Evolutionary conservation across 345 rosid genomes (phyloP).

Genomic region (Euphorbia peplus): DNA sequence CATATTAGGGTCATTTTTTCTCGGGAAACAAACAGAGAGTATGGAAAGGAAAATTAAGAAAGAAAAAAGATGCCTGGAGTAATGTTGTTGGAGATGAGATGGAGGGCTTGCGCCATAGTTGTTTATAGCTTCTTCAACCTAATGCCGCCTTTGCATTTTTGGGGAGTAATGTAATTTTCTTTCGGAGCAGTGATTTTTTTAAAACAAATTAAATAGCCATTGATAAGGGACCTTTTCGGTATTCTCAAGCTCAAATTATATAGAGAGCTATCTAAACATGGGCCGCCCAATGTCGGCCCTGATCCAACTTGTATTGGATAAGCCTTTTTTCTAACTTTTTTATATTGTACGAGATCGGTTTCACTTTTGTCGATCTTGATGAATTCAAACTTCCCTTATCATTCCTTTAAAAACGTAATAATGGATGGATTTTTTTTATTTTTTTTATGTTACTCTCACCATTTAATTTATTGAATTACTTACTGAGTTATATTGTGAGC

Average conservation of each 20-base stretch:
- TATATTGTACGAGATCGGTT: too few species aligned
- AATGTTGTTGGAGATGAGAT: constrained; percentile 25
- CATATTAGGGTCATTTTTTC: background rate
- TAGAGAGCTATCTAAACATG: too few species aligned
- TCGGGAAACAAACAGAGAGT: background rate
- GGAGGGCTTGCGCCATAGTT: constrained; percentile 32
- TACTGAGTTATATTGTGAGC: too few species aligned
- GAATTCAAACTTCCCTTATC: too few species aligned
- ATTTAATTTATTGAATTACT: too few species aligned
- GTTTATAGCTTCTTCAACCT: background rate
- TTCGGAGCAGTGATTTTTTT: background rate
- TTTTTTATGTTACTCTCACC: too few species aligned
- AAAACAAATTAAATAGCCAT: background rate
- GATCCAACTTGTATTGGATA: too few species aligned
- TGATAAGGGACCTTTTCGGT: constrained; percentile 30
- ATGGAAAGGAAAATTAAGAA: background rate
- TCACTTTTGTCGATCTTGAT: too few species aligned
- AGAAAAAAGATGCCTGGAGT: constrained; percentile 26
- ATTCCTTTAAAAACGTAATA: too few species aligned
- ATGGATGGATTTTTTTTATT: too few species aligned
- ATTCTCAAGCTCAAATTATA: background rate
- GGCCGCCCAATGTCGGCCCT: too few species aligned
- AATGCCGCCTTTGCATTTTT: constrained; percentile 24
- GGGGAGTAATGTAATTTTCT: background rate
- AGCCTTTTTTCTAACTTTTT: too few species aligned